These are phyloP conservation scores for Metschnikowia orientalis DNA, from an alignment of 805 yeast genomes.

Conservation along the genomic window DNA sequence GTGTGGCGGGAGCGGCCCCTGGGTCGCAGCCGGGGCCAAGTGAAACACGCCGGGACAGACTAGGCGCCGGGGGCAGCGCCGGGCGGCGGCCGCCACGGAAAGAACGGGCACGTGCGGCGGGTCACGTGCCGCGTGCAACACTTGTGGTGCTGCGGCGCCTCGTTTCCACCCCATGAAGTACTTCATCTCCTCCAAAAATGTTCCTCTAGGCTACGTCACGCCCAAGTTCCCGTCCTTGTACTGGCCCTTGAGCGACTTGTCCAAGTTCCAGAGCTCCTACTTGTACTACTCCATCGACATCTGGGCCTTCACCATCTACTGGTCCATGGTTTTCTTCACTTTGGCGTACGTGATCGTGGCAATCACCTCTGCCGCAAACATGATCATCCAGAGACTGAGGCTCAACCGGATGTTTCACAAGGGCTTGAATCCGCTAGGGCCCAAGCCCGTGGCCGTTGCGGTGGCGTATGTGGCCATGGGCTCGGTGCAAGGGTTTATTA, in stretches of 20 bases:
- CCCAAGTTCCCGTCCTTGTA: slow-evolving; percentile 79
- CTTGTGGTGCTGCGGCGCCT: too few relatives aligned
- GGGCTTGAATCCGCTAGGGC: slow-evolving; percentile 3
- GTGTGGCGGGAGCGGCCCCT: neutral
- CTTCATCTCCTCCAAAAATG: slow-evolving; percentile 43
- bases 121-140: slow-evolving; percentile 2
- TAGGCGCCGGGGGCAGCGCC: neutral
- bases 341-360: slow-evolving; percentile 67
- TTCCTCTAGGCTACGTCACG: slow-evolving; percentile 76
- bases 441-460: slow-evolving; percentile 39
- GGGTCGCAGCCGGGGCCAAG: too few relatives aligned
- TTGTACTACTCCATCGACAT: slow-evolving; percentile 69
- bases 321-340: slow-evolving; percentile 71
- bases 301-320: slow-evolving; percentile 76
- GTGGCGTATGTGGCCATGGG: slow-evolving; percentile 50
- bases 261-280: slow-evolving; percentile 44
- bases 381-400: slow-evolving; percentile 21
- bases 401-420: slow-evolving; percentile 3
- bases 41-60: too few relatives aligned
- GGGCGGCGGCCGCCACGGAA: neutral
- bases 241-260: slow-evolving; percentile 56
- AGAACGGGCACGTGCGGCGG: neutral
- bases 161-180: slow-evolving; percentile 20
- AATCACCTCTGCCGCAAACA: slow-evolving; percentile 42
- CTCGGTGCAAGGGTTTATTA: slow-evolving; percentile 56